phyloP scores from a whole-genome alignment of 2,329 filamentous ascomycete species.

The Fonsecaea pedrosoi region DNA sequence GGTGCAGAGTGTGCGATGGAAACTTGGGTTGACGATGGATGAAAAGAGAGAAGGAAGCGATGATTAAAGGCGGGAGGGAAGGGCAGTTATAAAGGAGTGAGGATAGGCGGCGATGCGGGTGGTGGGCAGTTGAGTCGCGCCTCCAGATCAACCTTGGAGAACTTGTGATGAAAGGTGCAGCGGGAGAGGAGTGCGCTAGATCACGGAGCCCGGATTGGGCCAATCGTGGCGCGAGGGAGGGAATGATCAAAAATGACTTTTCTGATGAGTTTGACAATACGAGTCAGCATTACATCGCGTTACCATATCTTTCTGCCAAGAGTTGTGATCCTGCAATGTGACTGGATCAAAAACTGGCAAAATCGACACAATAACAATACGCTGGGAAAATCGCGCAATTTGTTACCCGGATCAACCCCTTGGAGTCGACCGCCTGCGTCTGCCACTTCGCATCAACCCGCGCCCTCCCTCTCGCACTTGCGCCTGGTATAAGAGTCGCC shows the following conservation, averaged over 20 bases:
- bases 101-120: conserved; percentile 52
- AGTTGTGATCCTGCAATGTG: conserved; percentile 32
- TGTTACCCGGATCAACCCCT: conserved; percentile 37
- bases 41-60: conserved; percentile 42
- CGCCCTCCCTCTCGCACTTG: conserved; percentile 45
- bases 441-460: conserved; percentile 53
- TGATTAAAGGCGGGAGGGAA: conserved; percentile 45
- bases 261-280: conserved; percentile 40
- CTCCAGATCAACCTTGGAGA: conserved; percentile 54
- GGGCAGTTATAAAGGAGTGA: conserved; percentile 52
- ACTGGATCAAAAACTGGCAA: conserved; percentile 36
- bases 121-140: conserved; percentile 43
- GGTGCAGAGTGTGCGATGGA: conserved; percentile 42
- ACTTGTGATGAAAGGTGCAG: conserved; percentile 22
- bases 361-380: conserved; percentile 39
- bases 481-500: conserved; percentile 54
- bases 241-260: conserved; percentile 40
- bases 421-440: conserved; percentile 16
- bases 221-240: conserved; percentile 33
- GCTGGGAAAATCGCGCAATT: conserved; percentile 33
- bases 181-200: conserved; percentile 24
- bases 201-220: conserved; percentile 36
- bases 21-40: conserved; percentile 41
- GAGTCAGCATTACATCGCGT: conserved; percentile 22
- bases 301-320: conserved; percentile 36